Evolutionary conservation across 495 filamentous ascomycete species (phyloP).

Genomic region (Lichenothelia convexa): DNA sequence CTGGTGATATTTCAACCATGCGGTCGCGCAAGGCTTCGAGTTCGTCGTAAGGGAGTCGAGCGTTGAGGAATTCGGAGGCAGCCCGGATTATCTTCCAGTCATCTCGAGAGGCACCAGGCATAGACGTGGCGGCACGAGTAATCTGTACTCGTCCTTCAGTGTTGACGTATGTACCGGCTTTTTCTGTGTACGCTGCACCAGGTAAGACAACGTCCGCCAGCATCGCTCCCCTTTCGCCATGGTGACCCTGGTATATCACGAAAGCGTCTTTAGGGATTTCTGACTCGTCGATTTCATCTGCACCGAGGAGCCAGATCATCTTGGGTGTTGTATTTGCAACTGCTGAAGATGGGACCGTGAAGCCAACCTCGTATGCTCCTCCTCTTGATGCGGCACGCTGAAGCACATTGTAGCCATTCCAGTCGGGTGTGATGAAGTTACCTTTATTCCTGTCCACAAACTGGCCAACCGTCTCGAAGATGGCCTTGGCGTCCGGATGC

Average conservation of each 20-base stretch:
- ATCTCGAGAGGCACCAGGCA: conserved; percentile 75
- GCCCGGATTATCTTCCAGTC: conserved; percentile 99
- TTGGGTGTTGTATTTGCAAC: conserved; percentile 74
- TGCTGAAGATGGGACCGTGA: conserved; percentile 58
- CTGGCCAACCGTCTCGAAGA: conserved; percentile 71
- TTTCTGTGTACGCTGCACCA: conserved; percentile 90
- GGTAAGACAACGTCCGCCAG: conserved; percentile 88
- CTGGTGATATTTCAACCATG: conserved; percentile 87
- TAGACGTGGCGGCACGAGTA: conserved; percentile 65
- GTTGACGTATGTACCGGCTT: conserved; percentile 91
- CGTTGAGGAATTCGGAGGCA: conserved; percentile 63
- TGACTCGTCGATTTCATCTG: conserved; percentile 63
- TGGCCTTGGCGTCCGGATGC: conserved; percentile 73
- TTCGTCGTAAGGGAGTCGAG: conserved; percentile 86
- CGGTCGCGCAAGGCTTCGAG: conserved; percentile 70
- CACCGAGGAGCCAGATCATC: conserved; percentile 91
- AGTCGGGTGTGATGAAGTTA: conserved; percentile 76
- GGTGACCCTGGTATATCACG: conserved; percentile 94
- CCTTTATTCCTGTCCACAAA: conserved; percentile 83
- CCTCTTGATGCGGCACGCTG: conserved; percentile 81
- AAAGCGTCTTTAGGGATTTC: conserved; percentile 90
- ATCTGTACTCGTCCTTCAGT: conserved; percentile 92
- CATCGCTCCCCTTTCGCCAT: conserved; percentile 84
- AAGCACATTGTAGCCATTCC: conserved; percentile 95
- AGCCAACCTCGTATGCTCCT: conserved; percentile 90